Evolutionary conservation across 352 stramenopile genomes (phyloP), one percentile per base, ranked within the genome.

Genomic region (Pythium grandisporangium): DNA sequence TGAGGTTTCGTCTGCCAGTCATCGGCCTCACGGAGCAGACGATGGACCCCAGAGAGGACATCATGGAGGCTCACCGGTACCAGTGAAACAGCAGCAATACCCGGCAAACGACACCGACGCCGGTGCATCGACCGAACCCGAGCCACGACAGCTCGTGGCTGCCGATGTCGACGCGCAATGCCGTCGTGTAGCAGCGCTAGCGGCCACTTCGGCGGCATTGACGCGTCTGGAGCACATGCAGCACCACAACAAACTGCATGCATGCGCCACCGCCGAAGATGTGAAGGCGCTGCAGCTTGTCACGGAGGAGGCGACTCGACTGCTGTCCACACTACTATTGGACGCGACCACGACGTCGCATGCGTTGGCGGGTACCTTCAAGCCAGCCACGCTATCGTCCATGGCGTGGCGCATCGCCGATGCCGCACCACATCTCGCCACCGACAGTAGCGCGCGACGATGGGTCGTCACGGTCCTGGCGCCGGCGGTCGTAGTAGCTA

Each of bases 201-300:
- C n/a, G n/a, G n/a, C n/a, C n/a, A n/a, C n/a, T n/a, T n/a, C n/a
- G n/a, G n/a, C n/a, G n/a, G n/a, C n/a, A n/a, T n/a, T n/a, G n/a
- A n/a, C n/a, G n/a, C n/a, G n/a, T n/a, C n/a, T 81, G 7, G 70
- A 81, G 43, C 38, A 40, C 17, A 61, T 77, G 43, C 61, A 77
- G 60, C 67, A 84, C 42, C 61, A 67, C 44, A 70, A 70, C 27
- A 49, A 77, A 13, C 70, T 79, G 43, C 70, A 84, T 44, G 37
- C 57, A 25, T 84, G 70, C 7, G 67, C 70, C 1, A 51, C 27
- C n/a, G 47, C 38, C 29, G 24, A 34, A 2, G 60, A 78, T 34
- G 44, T 63, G 6, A 38, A 48, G 12, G 30, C 61, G 23, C 43
- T 80, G 22, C 3, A 27, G 3, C 14, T 13, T 2, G 27, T 24